phyloP scores from a whole-genome alignment of 495 filamentous ascomycete genomes.

The Penicillium bialowiezense region DNA sequence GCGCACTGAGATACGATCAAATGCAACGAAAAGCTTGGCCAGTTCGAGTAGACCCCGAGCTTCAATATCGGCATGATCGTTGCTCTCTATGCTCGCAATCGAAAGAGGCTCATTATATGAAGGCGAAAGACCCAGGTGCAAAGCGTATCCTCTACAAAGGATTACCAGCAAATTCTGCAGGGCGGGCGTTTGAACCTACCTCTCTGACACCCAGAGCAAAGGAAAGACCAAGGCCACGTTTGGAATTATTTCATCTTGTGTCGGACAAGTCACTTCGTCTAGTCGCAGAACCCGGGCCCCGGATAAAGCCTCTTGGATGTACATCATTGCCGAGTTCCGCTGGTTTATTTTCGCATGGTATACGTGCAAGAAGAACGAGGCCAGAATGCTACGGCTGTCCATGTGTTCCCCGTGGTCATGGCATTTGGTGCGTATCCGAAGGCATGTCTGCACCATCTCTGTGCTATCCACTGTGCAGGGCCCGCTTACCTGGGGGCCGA shows the following conservation, averaged over 20 bases:
- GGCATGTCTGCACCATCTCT: slow-evolving; percentile 21
- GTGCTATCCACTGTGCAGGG: slow-evolving; percentile 13
- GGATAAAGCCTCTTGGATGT: slow-evolving; percentile 30
- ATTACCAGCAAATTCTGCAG: not conserved
- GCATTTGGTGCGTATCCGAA: slow-evolving; percentile 17
- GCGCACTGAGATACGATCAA: slow-evolving; percentile 19
- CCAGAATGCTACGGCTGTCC: slow-evolving; percentile 19
- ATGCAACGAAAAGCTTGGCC: slow-evolving; percentile 24
- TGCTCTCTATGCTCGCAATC: slow-evolving; percentile 1
- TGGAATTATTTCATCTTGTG: slow-evolving; percentile 13
- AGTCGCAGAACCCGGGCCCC: slow-evolving; percentile 22
- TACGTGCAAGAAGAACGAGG: slow-evolving; percentile 35
- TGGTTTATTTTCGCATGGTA: slow-evolving; percentile 33
- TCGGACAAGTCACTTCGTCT: slow-evolving; percentile 5
- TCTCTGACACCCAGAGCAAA: slow-evolving; percentile 32
- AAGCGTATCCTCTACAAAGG: slow-evolving; percentile 23
- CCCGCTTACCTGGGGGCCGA: slow-evolving; percentile 14
- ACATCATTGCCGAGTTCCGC: slow-evolving; percentile 30
- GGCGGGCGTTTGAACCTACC: slow-evolving; percentile 8
- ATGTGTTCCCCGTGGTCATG: slow-evolving; percentile 9
- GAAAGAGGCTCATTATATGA: slow-evolving; percentile 20
- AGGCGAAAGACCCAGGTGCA: slow-evolving; percentile 29
- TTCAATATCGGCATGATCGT: slow-evolving; percentile 11
- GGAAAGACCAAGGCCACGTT: slow-evolving; percentile 27
- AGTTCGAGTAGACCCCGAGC: slow-evolving; percentile 27